Conservation (phyloP, 1,284 basidiomycete genomes). For the Baeospora myosura region DNA sequence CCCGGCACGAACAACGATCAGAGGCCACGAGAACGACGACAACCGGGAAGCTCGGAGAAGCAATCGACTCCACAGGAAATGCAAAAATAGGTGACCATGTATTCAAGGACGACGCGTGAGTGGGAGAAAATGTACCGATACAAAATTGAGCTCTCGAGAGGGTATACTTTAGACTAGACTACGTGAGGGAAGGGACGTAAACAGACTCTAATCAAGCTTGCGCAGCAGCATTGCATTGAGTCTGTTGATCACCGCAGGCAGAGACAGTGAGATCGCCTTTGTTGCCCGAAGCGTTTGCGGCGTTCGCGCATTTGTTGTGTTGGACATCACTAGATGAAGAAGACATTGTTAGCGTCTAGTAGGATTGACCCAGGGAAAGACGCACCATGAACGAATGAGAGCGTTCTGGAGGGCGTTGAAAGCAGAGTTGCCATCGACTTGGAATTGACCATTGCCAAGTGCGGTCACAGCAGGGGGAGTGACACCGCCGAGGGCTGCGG, state of each 20-base stretch:
- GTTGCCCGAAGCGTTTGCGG: slow-evolving; percentile 34
- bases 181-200: slow-evolving; percentile 1
- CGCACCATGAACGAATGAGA: slow-evolving; percentile 34
- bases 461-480: slow-evolving; percentile 28
- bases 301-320: slow-evolving; percentile 37
- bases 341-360: not conserved
- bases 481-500: slow-evolving; percentile 29
- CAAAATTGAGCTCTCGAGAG: not conserved
- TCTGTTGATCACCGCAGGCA: slow-evolving; percentile 30
- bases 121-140: slow-evolving; percentile 2
- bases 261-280: slow-evolving; percentile 32
- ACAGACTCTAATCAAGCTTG: not conserved
- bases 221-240: slow-evolving; percentile 23
- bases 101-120: not conserved
- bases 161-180: not conserved
- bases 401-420: slow-evolving; percentile 29
- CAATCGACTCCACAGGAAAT: not conserved
- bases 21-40: no score
- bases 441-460: slow-evolving; percentile 27
- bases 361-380: not conserved
- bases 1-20: not conserved
- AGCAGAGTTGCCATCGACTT: slow-evolving; percentile 26
- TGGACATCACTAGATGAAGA: slow-evolving; percentile 30
- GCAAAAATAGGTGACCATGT: not conserved
- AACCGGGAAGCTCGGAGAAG: no score